Percentiles rank a stretch among this genome's conserved stretches.
Evolutionary conservation across 495 filamentous ascomycete species (phyloP).

Genomic region (Mytilinidion resinicola): DNA sequence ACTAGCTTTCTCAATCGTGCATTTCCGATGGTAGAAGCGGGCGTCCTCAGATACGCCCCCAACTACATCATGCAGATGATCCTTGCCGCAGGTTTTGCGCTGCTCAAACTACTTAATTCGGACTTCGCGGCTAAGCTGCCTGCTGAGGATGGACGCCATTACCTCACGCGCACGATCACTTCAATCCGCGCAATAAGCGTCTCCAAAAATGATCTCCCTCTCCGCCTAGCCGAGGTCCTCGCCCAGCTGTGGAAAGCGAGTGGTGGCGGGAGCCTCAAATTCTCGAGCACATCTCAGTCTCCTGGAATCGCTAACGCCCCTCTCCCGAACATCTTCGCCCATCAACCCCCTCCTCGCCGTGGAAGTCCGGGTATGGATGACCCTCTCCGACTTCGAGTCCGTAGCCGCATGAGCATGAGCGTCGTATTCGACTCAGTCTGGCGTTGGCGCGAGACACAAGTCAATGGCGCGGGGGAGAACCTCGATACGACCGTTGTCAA

Average conservation of each 20-base stretch:
- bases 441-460: slow-evolving; percentile 85
- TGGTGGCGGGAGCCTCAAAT: slow-evolving; percentile 44
- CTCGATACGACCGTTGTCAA: slow-evolving; percentile 72
- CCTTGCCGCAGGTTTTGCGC: slow-evolving; percentile 74
- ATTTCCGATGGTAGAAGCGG: slow-evolving; percentile 51
- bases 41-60: slow-evolving; percentile 59
- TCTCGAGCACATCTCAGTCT: slow-evolving; percentile 32
- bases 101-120: slow-evolving; percentile 79
- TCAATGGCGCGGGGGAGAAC: slow-evolving; percentile 59
- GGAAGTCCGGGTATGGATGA: slow-evolving; percentile 51
- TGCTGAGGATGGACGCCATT: slow-evolving; percentile 60
- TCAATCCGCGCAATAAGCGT: slow-evolving; percentile 74
- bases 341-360: slow-evolving; percentile 9
- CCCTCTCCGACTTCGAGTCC: slow-evolving; percentile 74
- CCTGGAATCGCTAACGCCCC: slow-evolving; percentile 14
- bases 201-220: slow-evolving; percentile 74
- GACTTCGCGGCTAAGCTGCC: slow-evolving; percentile 72
- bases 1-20: slow-evolving; percentile 68
- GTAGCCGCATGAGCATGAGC: slow-evolving; percentile 89
- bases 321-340: slow-evolving; percentile 18
- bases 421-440: slow-evolving; percentile 87
- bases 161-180: slow-evolving; percentile 71
- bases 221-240: slow-evolving; percentile 79
- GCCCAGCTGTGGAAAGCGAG: slow-evolving; percentile 86
- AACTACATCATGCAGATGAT: slow-evolving; percentile 93